Base-by-base conservation (phyloP, 495 filamentous ascomycete species). In the Penicillium atrosanguineum region DNA sequence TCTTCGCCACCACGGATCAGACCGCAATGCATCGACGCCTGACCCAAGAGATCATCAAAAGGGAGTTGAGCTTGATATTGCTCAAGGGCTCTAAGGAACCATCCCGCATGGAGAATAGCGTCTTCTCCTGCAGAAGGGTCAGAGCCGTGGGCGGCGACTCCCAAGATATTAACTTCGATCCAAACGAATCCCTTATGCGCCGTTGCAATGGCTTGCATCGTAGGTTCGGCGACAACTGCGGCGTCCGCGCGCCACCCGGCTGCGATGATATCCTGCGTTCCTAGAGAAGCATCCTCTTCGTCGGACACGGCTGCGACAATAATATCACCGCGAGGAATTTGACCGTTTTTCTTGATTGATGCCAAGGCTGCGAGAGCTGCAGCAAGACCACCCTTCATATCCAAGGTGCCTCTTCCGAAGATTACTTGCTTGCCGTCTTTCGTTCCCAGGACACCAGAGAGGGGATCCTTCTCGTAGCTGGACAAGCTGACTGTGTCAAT, bases 131-230 rank as follows among this genome's bases (percentile, higher is more conserved):
- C 46, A 7, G 62, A 52, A 19, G 71, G 69, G 11, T 72, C 55
- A 0, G 77, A 79, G 6, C 77, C 77, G 43, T 79, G 77, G 2
- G 74, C 72, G 29, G 77, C 75, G 16, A 72, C 60, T 31, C 77
- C 77, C 8, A 68, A 55, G 6, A 79, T 69, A 25, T 75, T 64
- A 7, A 79, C 56, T 37, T 79, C 69, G 8, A 78, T 60, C 74
- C 75, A 78, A 2, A 76, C 59, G 39, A 79, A 79, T 0, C 77
- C 77, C 40, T 79, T 78, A 46, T 79, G 76, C 1, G 74, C 72
- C 31, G 64, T 68, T 2, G 65, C 43, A 7, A 79, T 67, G 1
- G 53, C 54, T 0, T 62, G 51, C 39, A 59, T 57, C 0, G 75
- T 78, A 9, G 77, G 74, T 46, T 79, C 77, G 0, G 59, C 57